These are phyloP conservation scores for Agrocybe pediades DNA, from an alignment of 768 basidiomycete species.

Conservation along the genomic window DNA sequence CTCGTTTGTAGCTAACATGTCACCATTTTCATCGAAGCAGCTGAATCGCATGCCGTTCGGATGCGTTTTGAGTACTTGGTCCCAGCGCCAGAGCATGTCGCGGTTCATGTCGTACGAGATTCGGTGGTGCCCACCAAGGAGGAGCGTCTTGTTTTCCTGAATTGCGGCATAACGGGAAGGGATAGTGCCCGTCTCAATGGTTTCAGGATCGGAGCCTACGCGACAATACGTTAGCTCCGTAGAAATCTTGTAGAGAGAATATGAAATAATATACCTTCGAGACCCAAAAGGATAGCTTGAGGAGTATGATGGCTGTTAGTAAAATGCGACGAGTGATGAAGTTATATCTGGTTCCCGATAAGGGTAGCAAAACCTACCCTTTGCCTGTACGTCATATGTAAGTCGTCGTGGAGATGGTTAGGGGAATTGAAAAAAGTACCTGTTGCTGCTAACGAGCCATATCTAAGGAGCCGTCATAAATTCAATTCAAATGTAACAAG, in stretches of 20 bases:
- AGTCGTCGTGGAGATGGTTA: slow-evolving; percentile 2
- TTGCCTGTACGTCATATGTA: slow-evolving; percentile 49
- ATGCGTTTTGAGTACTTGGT: slow-evolving; percentile 85
- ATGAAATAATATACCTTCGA: slow-evolving; percentile 59
- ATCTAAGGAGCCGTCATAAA: slow-evolving; percentile 42
- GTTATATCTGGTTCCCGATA: background rate
- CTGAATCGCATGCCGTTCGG: slow-evolving; percentile 95
- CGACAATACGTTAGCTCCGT: background rate
- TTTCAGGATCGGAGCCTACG: slow-evolving; percentile 86
- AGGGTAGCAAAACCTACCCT: slow-evolving; percentile 51
- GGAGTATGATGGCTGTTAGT: slow-evolving; percentile 76
- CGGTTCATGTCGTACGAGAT: slow-evolving; percentile 86
- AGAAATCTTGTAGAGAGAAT: background rate
- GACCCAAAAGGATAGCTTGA: slow-evolving; percentile 80
- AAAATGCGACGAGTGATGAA: slow-evolving; percentile 2
- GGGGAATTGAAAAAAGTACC: slow-evolving; percentile 38
- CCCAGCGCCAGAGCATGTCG: slow-evolving; percentile 94
- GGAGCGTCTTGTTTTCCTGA: slow-evolving; percentile 59
- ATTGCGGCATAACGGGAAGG: slow-evolving; percentile 75
- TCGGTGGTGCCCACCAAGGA: slow-evolving; percentile 72
- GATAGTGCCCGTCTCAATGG: slow-evolving; percentile 86
- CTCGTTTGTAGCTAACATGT: slow-evolving; percentile 90
- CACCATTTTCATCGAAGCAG: slow-evolving; percentile 78
- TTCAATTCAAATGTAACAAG: background rate
- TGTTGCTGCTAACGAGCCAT: slow-evolving; percentile 93